phyloP scores from a whole-genome alignment of 768 basidiomycete genomes.

The Suillus plorans region DNA sequence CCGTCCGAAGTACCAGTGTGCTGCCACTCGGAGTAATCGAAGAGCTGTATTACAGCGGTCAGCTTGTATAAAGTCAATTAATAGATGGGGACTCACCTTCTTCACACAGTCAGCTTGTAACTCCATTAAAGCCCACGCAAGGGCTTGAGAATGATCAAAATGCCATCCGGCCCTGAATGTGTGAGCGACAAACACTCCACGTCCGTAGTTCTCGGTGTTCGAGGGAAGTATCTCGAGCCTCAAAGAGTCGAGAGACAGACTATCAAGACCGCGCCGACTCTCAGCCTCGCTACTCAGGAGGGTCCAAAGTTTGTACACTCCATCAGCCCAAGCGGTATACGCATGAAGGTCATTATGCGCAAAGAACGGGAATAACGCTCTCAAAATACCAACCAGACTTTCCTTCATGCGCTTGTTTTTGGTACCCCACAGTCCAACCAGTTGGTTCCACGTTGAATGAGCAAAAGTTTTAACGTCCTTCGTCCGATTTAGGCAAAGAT shows the following conservation, averaged over 20 bases:
- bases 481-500: slow-evolving; percentile 76
- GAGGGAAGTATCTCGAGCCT: slow-evolving; percentile 47
- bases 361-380: slow-evolving; percentile 71
- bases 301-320: slow-evolving; percentile 52
- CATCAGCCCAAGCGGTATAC: slow-evolving; percentile 42
- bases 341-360: slow-evolving; percentile 25
- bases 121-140: slow-evolving; percentile 78
- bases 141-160: slow-evolving; percentile 67
- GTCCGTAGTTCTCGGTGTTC: slow-evolving; percentile 13
- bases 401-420: slow-evolving; percentile 80
- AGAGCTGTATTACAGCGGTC: slow-evolving; percentile 46
- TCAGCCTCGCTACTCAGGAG: slow-evolving; percentile 63
- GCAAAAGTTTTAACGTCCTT: slow-evolving; percentile 62
- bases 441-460: slow-evolving; percentile 53
- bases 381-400: slow-evolving; percentile 70
- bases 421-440: slow-evolving; percentile 76
- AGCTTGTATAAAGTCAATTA: slow-evolving; percentile 4
- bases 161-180: slow-evolving; percentile 75
- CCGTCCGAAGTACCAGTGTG: slow-evolving; percentile 36
- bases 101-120: slow-evolving; percentile 77
- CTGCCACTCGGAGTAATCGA: slow-evolving; percentile 57
- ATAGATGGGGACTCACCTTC: slow-evolving; percentile 44
- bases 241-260: slow-evolving; percentile 63
- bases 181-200: slow-evolving; percentile 52
- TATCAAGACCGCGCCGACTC: slow-evolving; percentile 62